Conservation (phyloP, 2,329 filamentous ascomycete genomes). For the Coleophoma cylindrospora region DNA sequence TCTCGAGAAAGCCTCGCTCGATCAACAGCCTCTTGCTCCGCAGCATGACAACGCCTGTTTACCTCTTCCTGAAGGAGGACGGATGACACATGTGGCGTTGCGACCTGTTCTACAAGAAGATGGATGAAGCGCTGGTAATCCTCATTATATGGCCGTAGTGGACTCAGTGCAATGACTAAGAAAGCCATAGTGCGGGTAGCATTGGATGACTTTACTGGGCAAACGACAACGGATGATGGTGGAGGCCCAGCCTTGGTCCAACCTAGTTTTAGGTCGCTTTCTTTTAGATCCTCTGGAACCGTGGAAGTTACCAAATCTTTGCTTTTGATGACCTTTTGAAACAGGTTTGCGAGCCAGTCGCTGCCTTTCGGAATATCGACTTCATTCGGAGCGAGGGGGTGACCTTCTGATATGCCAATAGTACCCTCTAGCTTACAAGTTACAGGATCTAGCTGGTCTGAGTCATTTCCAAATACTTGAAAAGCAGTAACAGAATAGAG, state of each 20-base stretch:
- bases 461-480: background rate
- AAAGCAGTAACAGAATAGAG: slow-evolving; percentile 23
- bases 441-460: background rate
- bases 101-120: slow-evolving; percentile 49
- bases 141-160: slow-evolving; percentile 66
- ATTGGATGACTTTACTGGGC: slow-evolving; percentile 62
- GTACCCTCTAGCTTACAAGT: slow-evolving; percentile 9
- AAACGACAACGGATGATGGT: slow-evolving; percentile 59
- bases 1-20: slow-evolving; percentile 62
- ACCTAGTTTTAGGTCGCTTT: slow-evolving; percentile 51
- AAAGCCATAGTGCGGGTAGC: slow-evolving; percentile 62
- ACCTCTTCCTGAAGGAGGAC: slow-evolving; percentile 69
- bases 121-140: slow-evolving; percentile 66
- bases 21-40: slow-evolving; percentile 62
- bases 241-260: slow-evolving; percentile 64
- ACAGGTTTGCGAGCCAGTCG: background rate
- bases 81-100: slow-evolving; percentile 64
- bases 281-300: slow-evolving; percentile 30
- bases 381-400: slow-evolving; percentile 4
- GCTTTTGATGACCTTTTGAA: slow-evolving; percentile 4
- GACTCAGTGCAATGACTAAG: slow-evolving; percentile 65
- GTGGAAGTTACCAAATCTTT: slow-evolving; percentile 3
- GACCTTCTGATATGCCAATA: slow-evolving; percentile 6
- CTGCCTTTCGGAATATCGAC: slow-evolving; percentile 4
- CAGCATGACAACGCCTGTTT: slow-evolving; percentile 45